These are phyloP conservation scores for Xylaria sp. DNA, from an alignment of 2,329 filamentous ascomycete species.

Conservation along the genomic window DNA sequence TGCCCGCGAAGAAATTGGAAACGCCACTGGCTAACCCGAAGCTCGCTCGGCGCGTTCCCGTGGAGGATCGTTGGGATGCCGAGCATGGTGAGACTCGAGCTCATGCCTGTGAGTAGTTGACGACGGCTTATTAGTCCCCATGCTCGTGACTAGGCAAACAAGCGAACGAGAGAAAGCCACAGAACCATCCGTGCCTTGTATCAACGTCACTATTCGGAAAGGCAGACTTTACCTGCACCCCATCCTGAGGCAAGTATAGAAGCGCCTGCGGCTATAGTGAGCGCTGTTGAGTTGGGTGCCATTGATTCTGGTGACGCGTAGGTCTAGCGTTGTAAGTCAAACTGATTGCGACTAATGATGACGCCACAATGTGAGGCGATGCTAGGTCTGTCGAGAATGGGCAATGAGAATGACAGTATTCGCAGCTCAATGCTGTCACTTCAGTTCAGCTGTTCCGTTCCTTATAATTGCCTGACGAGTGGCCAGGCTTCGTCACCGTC, in stretches of 20 bases:
- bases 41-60: constrained; percentile 35
- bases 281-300: constrained; percentile 26
- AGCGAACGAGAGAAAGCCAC: neutral
- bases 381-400: neutral
- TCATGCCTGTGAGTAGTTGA: constrained; percentile 35
- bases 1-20: constrained; percentile 40
- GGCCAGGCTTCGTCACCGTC: neutral
- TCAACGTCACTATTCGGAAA: constrained; percentile 2
- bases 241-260: constrained; percentile 37
- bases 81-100: constrained; percentile 36
- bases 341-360: constrained; percentile 4
- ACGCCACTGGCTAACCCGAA: constrained; percentile 43
- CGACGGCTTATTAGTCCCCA: constrained; percentile 19
- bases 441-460: constrained; percentile 3
- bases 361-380: neutral
- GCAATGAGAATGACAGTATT: constrained; percentile 1
- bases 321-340: constrained; percentile 2
- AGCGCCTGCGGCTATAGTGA: constrained; percentile 26
- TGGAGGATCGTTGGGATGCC: constrained; percentile 39
- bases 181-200: neutral
- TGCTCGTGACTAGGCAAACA: constrained; percentile 3
- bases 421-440: neutral
- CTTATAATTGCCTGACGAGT: constrained; percentile 17
- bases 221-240: constrained; percentile 32
- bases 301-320: constrained; percentile 10